These are phyloP conservation scores for Corymbia citriodora DNA, from an alignment of 441 rosid species.

Conservation along the genomic window DNA sequence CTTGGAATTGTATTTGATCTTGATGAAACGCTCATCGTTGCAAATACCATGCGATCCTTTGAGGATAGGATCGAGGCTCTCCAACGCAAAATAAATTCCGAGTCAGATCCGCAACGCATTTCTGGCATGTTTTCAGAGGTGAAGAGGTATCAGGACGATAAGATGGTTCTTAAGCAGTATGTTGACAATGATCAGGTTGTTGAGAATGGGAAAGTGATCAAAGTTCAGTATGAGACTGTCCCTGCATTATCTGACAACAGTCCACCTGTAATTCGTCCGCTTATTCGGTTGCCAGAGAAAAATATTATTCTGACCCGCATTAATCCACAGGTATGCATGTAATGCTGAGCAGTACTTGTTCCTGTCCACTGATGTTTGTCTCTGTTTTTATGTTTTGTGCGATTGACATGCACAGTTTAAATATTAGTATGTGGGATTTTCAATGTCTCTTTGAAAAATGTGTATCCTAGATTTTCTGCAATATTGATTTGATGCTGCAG, in stretches of 20 bases:
- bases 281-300: slow-evolving; percentile 79
- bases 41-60: slow-evolving; percentile 90
- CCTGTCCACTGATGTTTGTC: not conserved
- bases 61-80: slow-evolving; percentile 87
- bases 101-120: slow-evolving; percentile 71
- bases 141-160: slow-evolving; percentile 92
- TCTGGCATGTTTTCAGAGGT: slow-evolving; percentile 74
- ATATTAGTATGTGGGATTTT: not conserved
- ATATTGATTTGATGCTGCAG: not conserved
- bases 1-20: slow-evolving; percentile 97
- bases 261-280: slow-evolving; percentile 70
- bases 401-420: not conserved
- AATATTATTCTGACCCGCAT: slow-evolving; percentile 89
- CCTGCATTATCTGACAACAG: slow-evolving; percentile 77
- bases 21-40: slow-evolving; percentile 93
- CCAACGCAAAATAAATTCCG: slow-evolving; percentile 64
- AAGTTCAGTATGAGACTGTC: slow-evolving; percentile 65
- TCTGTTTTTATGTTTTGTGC: not conserved
- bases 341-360: not conserved
- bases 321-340: slow-evolving; percentile 71
- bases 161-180: slow-evolving; percentile 78
- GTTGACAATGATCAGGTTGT: slow-evolving; percentile 83
- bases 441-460: not conserved
- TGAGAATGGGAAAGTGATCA: slow-evolving; percentile 83
- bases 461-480: not conserved